Evolutionary conservation across 2,329 filamentous ascomycete genomes (phyloP).

Genomic region (Fusarium duplospermum): DNA sequence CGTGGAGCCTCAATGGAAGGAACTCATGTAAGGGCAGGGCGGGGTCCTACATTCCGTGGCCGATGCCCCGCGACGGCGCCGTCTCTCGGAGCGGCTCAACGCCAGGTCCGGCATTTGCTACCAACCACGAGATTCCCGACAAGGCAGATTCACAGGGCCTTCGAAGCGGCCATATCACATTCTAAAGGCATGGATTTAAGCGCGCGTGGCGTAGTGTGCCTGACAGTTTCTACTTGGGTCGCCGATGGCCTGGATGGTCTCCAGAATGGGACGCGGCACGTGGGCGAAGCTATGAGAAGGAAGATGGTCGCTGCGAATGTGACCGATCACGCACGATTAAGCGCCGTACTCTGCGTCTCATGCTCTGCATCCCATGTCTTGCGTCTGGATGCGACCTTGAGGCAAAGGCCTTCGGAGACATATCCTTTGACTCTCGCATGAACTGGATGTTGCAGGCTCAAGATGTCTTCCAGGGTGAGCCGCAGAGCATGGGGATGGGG

Average conservation of each 20-base stretch:
- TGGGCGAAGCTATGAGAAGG: background rate
- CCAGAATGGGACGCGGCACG: constrained; percentile 3
- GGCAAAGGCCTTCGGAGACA: background rate
- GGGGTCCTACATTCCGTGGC: constrained; percentile 24
- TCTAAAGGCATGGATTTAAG: background rate
- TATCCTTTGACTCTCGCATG: constrained; percentile 1
- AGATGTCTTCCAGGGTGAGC: background rate
- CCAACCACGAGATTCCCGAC: background rate
- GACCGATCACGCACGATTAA: constrained; percentile 11
- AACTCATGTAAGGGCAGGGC: constrained; percentile 1
- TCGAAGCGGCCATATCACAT: background rate
- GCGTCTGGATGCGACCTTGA: constrained; percentile 5
- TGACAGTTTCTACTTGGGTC: constrained; percentile 2
- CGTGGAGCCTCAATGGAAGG: constrained; percentile 24
- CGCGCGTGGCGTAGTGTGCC: background rate
- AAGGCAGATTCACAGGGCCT: background rate
- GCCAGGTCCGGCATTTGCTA: constrained; percentile 8
- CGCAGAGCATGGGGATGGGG: background rate
- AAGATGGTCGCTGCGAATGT: background rate
- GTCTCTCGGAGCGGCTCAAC: constrained; percentile 17
- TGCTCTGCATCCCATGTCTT: background rate
- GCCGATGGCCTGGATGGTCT: background rate
- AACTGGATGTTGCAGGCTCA: background rate
- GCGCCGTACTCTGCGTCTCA: constrained; percentile 3
- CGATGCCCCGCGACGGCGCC: constrained; percentile 27